Evolutionary conservation across 2,329 filamentous ascomycete species (phyloP).

Genomic region (Didymella lethalis): DNA sequence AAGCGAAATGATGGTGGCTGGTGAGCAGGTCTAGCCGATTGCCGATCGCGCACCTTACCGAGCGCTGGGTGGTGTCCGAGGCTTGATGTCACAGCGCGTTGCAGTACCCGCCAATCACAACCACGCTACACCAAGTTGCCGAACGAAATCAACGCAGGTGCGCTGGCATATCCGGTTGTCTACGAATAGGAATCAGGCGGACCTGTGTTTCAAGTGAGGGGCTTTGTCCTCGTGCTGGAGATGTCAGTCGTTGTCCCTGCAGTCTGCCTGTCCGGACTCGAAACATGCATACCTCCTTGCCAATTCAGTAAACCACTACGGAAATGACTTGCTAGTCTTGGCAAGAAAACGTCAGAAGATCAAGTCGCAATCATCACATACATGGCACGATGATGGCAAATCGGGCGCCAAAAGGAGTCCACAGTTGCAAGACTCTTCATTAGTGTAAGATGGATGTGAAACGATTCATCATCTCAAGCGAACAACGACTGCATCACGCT

Average conservation of each 20-base stretch:
- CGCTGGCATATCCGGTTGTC: conserved; percentile 25
- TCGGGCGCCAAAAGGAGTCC: neutral
- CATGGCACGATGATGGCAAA: conserved; percentile 7
- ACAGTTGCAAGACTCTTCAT: neutral
- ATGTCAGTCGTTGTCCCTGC: conserved; percentile 16
- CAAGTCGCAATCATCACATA: conserved; percentile 8
- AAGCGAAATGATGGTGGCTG: conserved; percentile 29
- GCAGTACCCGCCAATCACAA: conserved; percentile 29
- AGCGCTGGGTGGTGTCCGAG: conserved; percentile 9
- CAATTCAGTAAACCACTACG: conserved; percentile 4
- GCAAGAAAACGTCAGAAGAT: neutral
- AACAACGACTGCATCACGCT: neutral
- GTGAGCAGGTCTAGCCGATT: conserved; percentile 28
- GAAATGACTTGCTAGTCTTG: conserved; percentile 2
- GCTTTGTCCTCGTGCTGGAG: conserved; percentile 4
- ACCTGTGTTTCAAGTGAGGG: conserved; percentile 14
- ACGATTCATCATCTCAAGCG: neutral
- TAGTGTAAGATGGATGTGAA: conserved; percentile 1
- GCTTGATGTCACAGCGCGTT: conserved; percentile 35
- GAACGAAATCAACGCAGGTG: conserved; percentile 22
- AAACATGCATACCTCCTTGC: conserved; percentile 23
- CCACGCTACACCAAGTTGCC: conserved; percentile 16
- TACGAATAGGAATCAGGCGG: conserved; percentile 24
- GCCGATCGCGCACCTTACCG: conserved; percentile 16
- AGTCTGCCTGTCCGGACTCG: conserved; percentile 20